Conservation (phyloP, 2,329 filamentous ascomycete species). For the Paecilomyces sp. region DNA sequence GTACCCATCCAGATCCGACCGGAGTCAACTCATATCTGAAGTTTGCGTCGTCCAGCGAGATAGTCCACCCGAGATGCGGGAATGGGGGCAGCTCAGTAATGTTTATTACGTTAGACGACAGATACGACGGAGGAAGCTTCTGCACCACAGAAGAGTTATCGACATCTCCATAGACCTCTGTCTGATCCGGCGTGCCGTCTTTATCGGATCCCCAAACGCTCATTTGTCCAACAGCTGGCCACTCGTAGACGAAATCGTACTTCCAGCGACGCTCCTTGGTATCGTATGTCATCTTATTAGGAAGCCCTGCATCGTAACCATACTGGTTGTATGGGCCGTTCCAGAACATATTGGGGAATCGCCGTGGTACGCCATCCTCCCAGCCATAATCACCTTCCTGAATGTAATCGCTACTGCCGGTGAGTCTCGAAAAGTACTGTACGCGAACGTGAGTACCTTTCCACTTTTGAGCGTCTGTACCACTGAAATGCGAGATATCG, state of each 20-base stretch:
- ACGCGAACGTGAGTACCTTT: slow-evolving; percentile 49
- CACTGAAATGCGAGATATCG: slow-evolving; percentile 35
- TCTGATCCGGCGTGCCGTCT: slow-evolving; percentile 50
- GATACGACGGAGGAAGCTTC: slow-evolving; percentile 47
- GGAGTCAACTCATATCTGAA: slow-evolving; percentile 37
- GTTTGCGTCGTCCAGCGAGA: slow-evolving; percentile 45
- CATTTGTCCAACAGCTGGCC: slow-evolving; percentile 50
- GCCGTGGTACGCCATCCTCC: slow-evolving; percentile 15
- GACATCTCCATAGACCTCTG: slow-evolving; percentile 49
- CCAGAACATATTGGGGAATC: slow-evolving; percentile 17
- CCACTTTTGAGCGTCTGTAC: slow-evolving; percentile 47
- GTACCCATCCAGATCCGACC: background rate
- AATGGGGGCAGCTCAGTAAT: slow-evolving; percentile 44
- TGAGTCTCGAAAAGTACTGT: slow-evolving; percentile 50
- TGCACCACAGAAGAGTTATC: slow-evolving; percentile 50
- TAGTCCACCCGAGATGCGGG: slow-evolving; percentile 44
- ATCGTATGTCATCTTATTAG: slow-evolving; percentile 40
- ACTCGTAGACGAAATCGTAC: slow-evolving; percentile 52
- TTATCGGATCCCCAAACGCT: slow-evolving; percentile 56
- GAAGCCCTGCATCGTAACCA: slow-evolving; percentile 50
- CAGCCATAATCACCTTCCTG: slow-evolving; percentile 46
- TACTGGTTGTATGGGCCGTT: slow-evolving; percentile 53
- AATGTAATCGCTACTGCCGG: slow-evolving; percentile 47
- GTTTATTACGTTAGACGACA: slow-evolving; percentile 47
- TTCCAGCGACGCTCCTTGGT: slow-evolving; percentile 42